Evolutionary conservation across 2,329 filamentous ascomycete species (phyloP).

Genomic region (Xylariaceae sp.): DNA sequence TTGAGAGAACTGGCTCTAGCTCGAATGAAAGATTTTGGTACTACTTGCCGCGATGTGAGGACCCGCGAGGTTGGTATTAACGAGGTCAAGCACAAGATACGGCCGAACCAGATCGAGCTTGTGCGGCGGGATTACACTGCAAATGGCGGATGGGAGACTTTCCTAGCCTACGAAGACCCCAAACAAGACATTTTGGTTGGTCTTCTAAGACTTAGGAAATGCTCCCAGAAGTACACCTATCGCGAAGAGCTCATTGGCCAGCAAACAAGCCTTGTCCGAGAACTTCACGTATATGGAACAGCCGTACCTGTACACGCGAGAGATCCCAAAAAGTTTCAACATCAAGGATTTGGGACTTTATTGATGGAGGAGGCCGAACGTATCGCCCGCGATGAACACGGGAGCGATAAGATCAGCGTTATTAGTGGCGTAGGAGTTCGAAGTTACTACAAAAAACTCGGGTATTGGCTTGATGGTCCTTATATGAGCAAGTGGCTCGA

Average conservation of each 20-base stretch:
- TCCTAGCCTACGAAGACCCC: constrained; percentile 95
- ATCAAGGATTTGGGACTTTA: constrained; percentile 94
- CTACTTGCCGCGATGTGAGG: constrained; percentile 92
- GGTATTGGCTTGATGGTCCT: constrained; percentile 91
- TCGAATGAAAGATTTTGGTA: constrained; percentile 99
- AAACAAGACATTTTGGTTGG: constrained; percentile 98
- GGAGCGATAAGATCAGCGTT: constrained; percentile 91
- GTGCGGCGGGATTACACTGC: constrained; percentile 92
- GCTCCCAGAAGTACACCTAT: constrained; percentile 90
- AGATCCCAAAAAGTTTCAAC: constrained; percentile 96
- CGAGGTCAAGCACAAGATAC: constrained; percentile 98
- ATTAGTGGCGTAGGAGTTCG: constrained; percentile 97
- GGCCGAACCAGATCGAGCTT: constrained; percentile 94
- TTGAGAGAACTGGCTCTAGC: constrained; percentile 90
- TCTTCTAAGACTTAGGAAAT: constrained; percentile 86
- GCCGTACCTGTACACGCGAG: constrained; percentile 97
- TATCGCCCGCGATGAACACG: constrained; percentile 93
- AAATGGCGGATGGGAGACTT: constrained; percentile 98
- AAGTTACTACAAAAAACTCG: constrained; percentile 92
- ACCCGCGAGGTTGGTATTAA: constrained; percentile 98
- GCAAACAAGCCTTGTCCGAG: constrained; percentile 88
- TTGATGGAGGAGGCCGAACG: constrained; percentile 98
- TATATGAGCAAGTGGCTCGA: constrained; percentile 77
- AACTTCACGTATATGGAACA: constrained; percentile 95
- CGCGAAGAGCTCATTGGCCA: constrained; percentile 85